Evolutionary conservation across 2,329 filamentous ascomycete genomes (phyloP).

Genomic region (Blumeria graminis): DNA sequence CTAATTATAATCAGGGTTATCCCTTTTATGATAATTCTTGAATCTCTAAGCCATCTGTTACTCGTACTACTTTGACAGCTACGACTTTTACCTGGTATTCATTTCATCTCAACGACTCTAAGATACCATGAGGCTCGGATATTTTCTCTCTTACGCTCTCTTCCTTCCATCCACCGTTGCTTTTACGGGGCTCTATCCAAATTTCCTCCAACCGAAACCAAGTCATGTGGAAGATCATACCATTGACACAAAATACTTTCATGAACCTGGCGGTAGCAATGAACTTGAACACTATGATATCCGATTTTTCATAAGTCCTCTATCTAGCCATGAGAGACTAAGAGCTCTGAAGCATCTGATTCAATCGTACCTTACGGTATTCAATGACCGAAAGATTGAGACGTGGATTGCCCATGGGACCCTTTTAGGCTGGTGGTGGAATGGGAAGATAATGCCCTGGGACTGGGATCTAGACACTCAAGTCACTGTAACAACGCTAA

Average conservation of each 20-base stretch:
- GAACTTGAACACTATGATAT: conserved; percentile 49
- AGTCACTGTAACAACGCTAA: conserved; percentile 41
- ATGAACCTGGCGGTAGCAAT: conserved; percentile 33
- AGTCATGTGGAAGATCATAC: no score
- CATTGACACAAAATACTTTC: conserved; percentile 13
- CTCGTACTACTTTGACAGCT: no score
- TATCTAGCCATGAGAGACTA: conserved; percentile 42
- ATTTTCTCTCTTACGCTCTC: no score
- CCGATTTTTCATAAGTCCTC: conserved; percentile 37
- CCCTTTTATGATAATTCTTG: no score
- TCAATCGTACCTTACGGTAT: conserved; percentile 46
- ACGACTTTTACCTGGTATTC: no score
- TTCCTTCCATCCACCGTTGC: no score
- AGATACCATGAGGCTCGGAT: no score
- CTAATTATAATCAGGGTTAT: no score
- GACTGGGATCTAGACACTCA: conserved; percentile 71
- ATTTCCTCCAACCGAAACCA: no score
- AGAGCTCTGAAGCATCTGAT: conserved; percentile 44
- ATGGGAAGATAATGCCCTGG: conserved; percentile 53
- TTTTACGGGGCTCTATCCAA: no score
- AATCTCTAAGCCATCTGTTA: no score
- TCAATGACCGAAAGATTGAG: conserved; percentile 39
- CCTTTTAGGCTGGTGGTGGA: conserved; percentile 78
- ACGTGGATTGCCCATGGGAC: conserved; percentile 78
- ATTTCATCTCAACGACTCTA: no score